Conservation (phyloP, 495 filamentous ascomycete genomes). For the Hypomontagnella submonticulosa region DNA sequence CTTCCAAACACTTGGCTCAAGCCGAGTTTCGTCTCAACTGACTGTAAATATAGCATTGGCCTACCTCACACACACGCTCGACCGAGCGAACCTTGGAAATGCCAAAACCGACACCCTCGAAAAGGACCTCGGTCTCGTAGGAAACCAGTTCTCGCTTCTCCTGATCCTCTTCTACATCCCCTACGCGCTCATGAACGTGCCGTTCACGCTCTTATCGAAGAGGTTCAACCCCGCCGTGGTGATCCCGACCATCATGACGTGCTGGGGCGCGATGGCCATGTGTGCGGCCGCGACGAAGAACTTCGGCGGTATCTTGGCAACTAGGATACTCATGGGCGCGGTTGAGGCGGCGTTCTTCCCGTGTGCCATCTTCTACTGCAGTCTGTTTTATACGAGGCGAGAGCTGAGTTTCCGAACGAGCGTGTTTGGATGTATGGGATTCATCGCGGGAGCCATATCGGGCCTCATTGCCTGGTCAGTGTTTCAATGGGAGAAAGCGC, state of each 20-base stretch:
- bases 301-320: slow-evolving; percentile 56
- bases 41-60: slow-evolving; percentile 34
- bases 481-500: slow-evolving; percentile 39
- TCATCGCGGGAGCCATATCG: slow-evolving; percentile 52
- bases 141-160: slow-evolving; percentile 44
- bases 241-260: slow-evolving; percentile 37
- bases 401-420: slow-evolving; percentile 48
- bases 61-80: slow-evolving; percentile 48
- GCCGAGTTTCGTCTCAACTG: too few relatives aligned
- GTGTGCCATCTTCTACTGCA: slow-evolving; percentile 46
- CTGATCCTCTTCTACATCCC: slow-evolving; percentile 47
- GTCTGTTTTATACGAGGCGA: slow-evolving; percentile 56
- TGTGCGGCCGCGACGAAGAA: slow-evolving; percentile 48
- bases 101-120: slow-evolving; percentile 49
- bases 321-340: slow-evolving; percentile 63
- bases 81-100: slow-evolving; percentile 58
- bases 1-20: neutral
- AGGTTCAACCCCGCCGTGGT: slow-evolving; percentile 32
- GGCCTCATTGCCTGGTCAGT: slow-evolving; percentile 55
- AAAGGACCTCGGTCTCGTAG: slow-evolving; percentile 45
- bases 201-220: slow-evolving; percentile 26
- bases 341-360: slow-evolving; percentile 55
- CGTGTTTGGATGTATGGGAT: slow-evolving; percentile 37
- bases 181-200: slow-evolving; percentile 29
- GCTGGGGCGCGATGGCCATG: slow-evolving; percentile 54